phyloP scores from a whole-genome alignment of 768 basidiomycete genomes.

The Xerocomellus dryophilus region DNA sequence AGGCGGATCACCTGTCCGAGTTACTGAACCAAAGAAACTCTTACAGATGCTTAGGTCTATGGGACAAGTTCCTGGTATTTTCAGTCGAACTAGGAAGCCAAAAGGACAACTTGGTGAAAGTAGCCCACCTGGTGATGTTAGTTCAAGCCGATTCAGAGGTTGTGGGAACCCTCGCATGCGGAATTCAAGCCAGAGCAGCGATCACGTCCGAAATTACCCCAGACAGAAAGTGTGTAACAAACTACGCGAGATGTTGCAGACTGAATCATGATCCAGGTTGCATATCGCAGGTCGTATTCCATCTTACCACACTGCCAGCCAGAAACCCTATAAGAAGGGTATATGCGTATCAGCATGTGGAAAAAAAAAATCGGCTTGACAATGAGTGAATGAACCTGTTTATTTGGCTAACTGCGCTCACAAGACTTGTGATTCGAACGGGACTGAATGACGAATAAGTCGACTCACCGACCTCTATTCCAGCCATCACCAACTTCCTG shows the following conservation, averaged over 20 bases:
- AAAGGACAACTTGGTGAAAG: not conserved
- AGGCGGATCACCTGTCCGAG: no score
- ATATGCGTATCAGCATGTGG: slow-evolving; percentile 8
- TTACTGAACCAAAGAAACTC: not conserved
- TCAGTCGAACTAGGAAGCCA: no score
- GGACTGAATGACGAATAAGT: no score
- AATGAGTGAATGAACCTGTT: no score
- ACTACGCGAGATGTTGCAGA: not conserved
- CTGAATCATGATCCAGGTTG: slow-evolving; percentile 3
- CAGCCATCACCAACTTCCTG: slow-evolving; percentile 61
- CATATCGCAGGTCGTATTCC: slow-evolving; percentile 27
- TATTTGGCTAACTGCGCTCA: not conserved
- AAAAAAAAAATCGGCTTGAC: not conserved
- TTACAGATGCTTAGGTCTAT: not conserved
- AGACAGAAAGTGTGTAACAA: not conserved
- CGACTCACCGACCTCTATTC: slow-evolving; percentile 57
- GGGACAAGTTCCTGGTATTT: not conserved
- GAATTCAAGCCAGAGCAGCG: not conserved
- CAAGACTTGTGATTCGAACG: not conserved
- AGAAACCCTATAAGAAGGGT: slow-evolving; percentile 22
- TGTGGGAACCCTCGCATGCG: not conserved
- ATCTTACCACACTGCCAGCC: slow-evolving; percentile 29
- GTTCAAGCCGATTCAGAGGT: not conserved
- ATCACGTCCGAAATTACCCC: not conserved
- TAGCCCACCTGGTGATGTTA: not conserved